phyloP scores from a whole-genome alignment of 108 stramenopile genomes.

The Nannochloropsis gaditana region DNA sequence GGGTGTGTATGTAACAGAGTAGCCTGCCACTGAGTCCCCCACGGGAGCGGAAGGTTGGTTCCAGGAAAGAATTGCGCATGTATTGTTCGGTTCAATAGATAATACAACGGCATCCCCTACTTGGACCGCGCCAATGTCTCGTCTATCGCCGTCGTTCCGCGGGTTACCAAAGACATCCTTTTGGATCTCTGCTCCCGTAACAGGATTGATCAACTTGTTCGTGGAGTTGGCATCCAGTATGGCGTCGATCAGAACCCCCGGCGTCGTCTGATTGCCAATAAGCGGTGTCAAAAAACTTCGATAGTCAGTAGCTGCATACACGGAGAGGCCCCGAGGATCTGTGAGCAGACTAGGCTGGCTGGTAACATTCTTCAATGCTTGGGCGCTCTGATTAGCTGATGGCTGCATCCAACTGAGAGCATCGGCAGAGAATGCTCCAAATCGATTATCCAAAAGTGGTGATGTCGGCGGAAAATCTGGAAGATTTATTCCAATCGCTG shows the following conservation, averaged over 20 bases:
- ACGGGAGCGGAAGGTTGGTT: background rate
- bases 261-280: background rate
- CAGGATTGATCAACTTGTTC: background rate
- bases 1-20: background rate
- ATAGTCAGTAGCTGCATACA: background rate
- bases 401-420: background rate
- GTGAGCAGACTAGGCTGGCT: background rate
- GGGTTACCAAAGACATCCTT: background rate
- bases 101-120: background rate
- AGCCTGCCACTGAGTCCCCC: background rate
- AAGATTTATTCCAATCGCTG: background rate
- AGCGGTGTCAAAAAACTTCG: background rate
- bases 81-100: background rate
- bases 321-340: background rate
- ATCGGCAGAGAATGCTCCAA: background rate
- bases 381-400: background rate
- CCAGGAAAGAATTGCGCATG: slow-evolving; percentile 3
- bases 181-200: background rate
- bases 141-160: slow-evolving; percentile 3
- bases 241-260: background rate
- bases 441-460: background rate
- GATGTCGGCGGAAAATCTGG: background rate
- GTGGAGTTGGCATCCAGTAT: background rate
- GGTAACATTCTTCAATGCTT: background rate
- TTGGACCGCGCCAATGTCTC: slow-evolving; percentile 3